Evolutionary conservation across 129 eudicot genomes (phyloP).

Genomic region (Artemisia tridentata): DNA sequence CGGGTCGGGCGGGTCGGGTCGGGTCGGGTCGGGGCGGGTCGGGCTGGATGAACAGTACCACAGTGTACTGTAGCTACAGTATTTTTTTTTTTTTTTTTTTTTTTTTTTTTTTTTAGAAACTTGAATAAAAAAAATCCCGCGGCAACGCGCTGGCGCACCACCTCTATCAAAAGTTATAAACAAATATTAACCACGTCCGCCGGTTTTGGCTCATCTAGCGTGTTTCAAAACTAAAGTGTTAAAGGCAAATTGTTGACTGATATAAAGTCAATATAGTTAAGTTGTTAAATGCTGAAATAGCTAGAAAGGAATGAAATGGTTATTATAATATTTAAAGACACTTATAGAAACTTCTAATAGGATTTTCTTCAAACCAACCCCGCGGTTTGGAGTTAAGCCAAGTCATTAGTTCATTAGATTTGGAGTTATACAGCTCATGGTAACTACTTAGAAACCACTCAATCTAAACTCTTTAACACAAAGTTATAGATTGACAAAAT

Average conservation of each 20-base stretch:
- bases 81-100: no score
- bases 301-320: not conserved
- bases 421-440: not conserved
- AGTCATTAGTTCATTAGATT: not conserved
- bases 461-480: not conserved
- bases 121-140: no score
- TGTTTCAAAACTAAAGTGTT: not conserved
- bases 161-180: no score
- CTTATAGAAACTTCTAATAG: not conserved
- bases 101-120: no score
- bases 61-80: no score
- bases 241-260: slow-evolving; percentile 3
- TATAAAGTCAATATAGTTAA: slow-evolving; percentile 18
- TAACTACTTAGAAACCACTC: slow-evolving; percentile 21
- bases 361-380: slow-evolving; percentile 13
- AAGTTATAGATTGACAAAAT: not conserved
- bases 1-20: no score
- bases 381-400: slow-evolving; percentile 25
- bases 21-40: no score
- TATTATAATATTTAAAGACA: not conserved
- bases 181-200: not conserved
- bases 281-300: not conserved
- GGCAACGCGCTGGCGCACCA: no score
- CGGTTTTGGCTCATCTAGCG: not conserved
- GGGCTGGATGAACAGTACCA: no score